A percentile compares a stretch with the other conserved stretches of the same genome.
Conservation (phyloP, 441 rosid species). For the Pelargonium fulgidum region DNA sequence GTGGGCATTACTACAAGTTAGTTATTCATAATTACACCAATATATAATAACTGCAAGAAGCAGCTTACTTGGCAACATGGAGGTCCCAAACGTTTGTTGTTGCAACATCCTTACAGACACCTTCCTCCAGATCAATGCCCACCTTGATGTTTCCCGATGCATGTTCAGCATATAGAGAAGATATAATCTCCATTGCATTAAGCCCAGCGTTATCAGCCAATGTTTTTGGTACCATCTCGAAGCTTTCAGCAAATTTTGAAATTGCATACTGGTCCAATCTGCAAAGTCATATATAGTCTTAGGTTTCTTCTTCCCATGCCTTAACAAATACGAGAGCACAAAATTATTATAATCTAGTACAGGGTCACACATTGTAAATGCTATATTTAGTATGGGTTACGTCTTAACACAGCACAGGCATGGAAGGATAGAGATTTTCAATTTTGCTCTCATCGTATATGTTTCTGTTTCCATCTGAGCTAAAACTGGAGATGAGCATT, state of each 20-base stretch:
- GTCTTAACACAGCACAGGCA: background rate
- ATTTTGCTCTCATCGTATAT: background rate
- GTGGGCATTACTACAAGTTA: too few relatives aligned
- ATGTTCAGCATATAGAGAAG: slow-evolving; percentile 86
- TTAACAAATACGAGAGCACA: background rate
- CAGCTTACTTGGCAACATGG: slow-evolving; percentile 69
- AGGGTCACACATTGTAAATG: background rate
- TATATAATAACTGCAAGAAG: background rate
- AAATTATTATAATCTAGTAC: background rate
- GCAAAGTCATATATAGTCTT: slow-evolving; percentile 21
- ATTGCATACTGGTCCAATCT: slow-evolving; percentile 98
- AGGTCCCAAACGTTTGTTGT: slow-evolving; percentile 80
- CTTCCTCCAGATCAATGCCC: slow-evolving; percentile 85
- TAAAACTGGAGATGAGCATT: background rate
- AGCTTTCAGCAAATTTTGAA: slow-evolving; percentile 92
- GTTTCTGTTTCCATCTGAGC: background rate
- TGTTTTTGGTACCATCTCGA: slow-evolving; percentile 92
- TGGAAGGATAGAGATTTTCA: background rate
- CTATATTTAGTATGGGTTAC: background rate
- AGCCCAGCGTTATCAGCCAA: slow-evolving; percentile 97
- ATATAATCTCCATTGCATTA: slow-evolving; percentile 91
- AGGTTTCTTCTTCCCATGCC: background rate
- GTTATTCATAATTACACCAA: background rate
- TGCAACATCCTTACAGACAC: slow-evolving; percentile 72
- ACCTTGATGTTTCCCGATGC: slow-evolving; percentile 82